Base-by-base conservation (phyloP, 305 asterid genomes). In the Ajuga reptans region DNA sequence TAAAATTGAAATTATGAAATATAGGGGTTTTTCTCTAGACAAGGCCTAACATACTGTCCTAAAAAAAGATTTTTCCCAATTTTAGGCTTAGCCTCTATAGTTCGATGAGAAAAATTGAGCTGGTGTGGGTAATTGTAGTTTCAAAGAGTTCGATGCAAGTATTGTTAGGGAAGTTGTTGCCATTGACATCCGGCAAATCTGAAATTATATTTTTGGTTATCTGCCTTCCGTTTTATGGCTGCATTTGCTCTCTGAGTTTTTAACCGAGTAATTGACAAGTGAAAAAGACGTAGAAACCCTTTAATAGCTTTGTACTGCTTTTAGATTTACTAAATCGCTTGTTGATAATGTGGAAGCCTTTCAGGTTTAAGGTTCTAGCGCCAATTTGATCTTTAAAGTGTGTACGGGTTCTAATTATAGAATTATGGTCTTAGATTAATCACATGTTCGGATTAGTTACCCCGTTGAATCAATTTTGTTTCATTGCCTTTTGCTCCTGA, bases 171-270 rank as follows among this genome's bases (percentile, higher is more conserved):
- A 24, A 31, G 41, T 65, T 57, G 53, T 24, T 64, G 4, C 12
- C 51, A 62, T 42, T 58, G 12, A 11, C 17, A 16, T 41, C 17
- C 52, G 6, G 17, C 56, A 49, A 6, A 43, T 9, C 54, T 4
- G 60, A 24, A 10, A 15, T 33, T 41, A 4, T 61, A 11, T 27
- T 27, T 68, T 71, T 11, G 15, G 3, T 66, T 39, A 10, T 3
- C 64, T 61, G 39, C 29, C 6, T 21, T 58, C 49, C 1, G 50
- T 67, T 68, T 72, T 46, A 51, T 70, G 73, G 63, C 34, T 54
- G 52, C 29, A 34, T 54, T 66, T 47, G 8, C 54, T 52, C 29
- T 51, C 29, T 10, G 17, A 58, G 33, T 54, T 47, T 12, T 3
- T 9, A 9, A 24, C 4, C 4, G 45, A 66, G 37, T 56, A 36